These are phyloP conservation scores for Chaetomium fimeti DNA, from an alignment of 495 filamentous ascomycete genomes.

Conservation along the genomic window DNA sequence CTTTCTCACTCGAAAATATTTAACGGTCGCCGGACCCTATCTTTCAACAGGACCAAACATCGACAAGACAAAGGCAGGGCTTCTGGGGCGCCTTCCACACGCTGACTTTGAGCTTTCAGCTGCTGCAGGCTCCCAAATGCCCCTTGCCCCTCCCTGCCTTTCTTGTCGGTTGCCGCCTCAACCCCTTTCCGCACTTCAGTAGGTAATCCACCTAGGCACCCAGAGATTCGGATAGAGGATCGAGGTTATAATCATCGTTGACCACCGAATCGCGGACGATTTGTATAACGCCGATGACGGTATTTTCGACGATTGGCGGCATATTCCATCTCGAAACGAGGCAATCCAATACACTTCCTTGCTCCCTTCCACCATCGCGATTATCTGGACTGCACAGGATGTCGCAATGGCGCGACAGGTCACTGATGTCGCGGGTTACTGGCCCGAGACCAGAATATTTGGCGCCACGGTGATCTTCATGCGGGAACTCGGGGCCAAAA, in stretches of 20 bases:
- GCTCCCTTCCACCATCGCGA: slow-evolving; percentile 27
- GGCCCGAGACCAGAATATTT: slow-evolving; percentile 32
- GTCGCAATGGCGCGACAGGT: slow-evolving; percentile 32
- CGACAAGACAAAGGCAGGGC: background rate
- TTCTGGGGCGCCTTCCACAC: slow-evolving; percentile 2
- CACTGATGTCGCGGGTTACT: slow-evolving; percentile 35
- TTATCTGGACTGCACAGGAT: slow-evolving; percentile 26
- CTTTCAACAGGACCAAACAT: no score
- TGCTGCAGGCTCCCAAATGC: background rate
- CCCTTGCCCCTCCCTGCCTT: background rate
- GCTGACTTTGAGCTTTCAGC: background rate
- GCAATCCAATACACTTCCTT: background rate
- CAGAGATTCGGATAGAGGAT: slow-evolving; percentile 20
- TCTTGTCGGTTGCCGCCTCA: background rate
- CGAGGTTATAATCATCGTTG: slow-evolving; percentile 28
- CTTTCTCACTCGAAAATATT: slow-evolving; percentile 17
- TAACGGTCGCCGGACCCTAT: slow-evolving; percentile 13
- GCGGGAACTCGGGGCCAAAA: slow-evolving; percentile 12
- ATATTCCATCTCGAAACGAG: background rate
- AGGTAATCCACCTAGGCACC: slow-evolving; percentile 16
- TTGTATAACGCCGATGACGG: slow-evolving; percentile 25
- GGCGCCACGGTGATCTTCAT: slow-evolving; percentile 34
- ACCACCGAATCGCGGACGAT: slow-evolving; percentile 30
- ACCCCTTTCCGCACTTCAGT: slow-evolving; percentile 24
- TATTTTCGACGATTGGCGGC: slow-evolving; percentile 15